These are phyloP conservation scores for Lactarius trivialis DNA, from an alignment of 768 basidiomycete genomes.

Conservation along the genomic window DNA sequence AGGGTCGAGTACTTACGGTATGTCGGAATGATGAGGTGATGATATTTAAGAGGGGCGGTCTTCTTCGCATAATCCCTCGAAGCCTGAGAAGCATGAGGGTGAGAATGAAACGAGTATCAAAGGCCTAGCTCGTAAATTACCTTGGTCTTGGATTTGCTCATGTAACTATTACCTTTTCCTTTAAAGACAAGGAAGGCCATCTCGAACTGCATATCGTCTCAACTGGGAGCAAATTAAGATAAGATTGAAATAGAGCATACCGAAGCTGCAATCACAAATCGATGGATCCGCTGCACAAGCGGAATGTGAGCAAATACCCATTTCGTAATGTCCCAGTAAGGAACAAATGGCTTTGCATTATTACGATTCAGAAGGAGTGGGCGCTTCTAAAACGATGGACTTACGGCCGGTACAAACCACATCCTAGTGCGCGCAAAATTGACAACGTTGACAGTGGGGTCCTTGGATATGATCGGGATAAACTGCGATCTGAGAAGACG, in stretches of 20 bases:
- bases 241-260: conserved; percentile 28
- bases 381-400: no score
- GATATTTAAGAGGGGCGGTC: conserved; percentile 33
- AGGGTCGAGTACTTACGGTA: conserved; percentile 36
- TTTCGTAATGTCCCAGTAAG: conserved; percentile 38
- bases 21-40: conserved; percentile 37
- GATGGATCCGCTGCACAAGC: conserved; percentile 40
- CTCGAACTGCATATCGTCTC: not conserved
- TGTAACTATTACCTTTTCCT: conserved; percentile 9
- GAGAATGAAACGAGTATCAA: not conserved
- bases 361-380: conserved; percentile 33
- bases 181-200: not conserved
- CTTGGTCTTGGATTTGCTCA: not conserved
- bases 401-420: conserved; percentile 48
- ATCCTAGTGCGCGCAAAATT: conserved; percentile 52
- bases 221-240: not conserved
- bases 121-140: not conserved
- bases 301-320: conserved; percentile 50
- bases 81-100: conserved; percentile 27
- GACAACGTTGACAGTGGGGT: conserved; percentile 42
- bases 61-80: conserved; percentile 39
- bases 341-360: conserved; percentile 24
- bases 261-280: conserved; percentile 40
- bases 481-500: conserved; percentile 35
- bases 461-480: conserved; percentile 43